Base-by-base conservation (phyloP, 2,329 filamentous ascomycete species). In the Chaetomium globosum region DNA sequence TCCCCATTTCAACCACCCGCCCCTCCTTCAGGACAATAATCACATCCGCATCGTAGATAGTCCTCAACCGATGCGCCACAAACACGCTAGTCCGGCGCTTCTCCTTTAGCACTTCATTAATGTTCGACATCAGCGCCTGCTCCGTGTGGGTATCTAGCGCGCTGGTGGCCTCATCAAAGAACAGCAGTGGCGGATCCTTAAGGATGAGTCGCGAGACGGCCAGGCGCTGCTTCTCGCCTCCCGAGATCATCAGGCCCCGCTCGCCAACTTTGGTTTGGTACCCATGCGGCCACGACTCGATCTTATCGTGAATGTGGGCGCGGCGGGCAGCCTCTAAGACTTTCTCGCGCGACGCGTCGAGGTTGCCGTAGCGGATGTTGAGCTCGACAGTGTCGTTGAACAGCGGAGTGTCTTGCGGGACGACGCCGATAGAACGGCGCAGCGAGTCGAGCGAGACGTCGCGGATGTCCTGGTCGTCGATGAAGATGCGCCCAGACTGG, bases 311-410 rank as follows among this genome's bases (percentile, higher is more conserved):
- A 65, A 99, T 92, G 64, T 89, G 87, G 2, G 95, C 94, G 61
- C 92, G 85, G 73, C 88, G 87, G 1, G 95, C 93, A 0, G 92
- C 95, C 33, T 88, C 88, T 13, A 87, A 76, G 8, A 99, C 89
- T 64, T 89, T 82, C 36, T 92, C 91, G 10, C 84, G 81, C 0
- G 88, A 83, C 0, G 94, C 93, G 55, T 87, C 86, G 68, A 98
- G 85, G 70, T 90, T 86, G 59, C 95, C 95, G 76, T 99, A 99
- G 68, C 88, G 89, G 73, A 99, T 97, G 75, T 99, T 99, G 77
- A 97, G 92, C 74, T 91, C 90, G 65, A 99, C 94, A 0, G 93
- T 95, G 74, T 97, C 93, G 76, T 99, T 99, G 82, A 99, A 99
- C 1, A 99, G 83, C 0, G 95, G 93, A 0, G 95, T 98, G 72